phyloP scores from a whole-genome alignment of 148 eudicot species.

The Drosera capensis region DNA sequence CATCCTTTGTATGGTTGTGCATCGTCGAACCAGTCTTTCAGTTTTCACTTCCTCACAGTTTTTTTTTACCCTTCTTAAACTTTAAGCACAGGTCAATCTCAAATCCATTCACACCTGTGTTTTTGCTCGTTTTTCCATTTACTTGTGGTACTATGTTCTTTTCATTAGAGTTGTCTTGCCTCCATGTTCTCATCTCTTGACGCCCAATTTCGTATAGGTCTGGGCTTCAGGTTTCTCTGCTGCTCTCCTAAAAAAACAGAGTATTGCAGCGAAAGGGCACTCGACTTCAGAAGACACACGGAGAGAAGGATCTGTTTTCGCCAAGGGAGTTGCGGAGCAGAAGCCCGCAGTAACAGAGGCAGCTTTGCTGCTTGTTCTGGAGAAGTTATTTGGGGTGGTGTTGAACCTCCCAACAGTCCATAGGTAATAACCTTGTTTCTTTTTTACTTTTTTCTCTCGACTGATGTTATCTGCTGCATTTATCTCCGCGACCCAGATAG shows the following conservation, averaged over 20 bases:
- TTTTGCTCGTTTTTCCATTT: too few relatives aligned
- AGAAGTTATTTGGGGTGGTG: slow-evolving; percentile 75
- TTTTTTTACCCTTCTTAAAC: too few relatives aligned
- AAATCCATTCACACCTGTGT: neutral
- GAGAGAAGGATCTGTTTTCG: slow-evolving; percentile 15
- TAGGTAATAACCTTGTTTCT: slow-evolving; percentile 23
- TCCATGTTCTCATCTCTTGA: neutral
- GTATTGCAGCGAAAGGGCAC: slow-evolving; percentile 61
- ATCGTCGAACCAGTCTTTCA: too few relatives aligned
- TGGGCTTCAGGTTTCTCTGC: slow-evolving; percentile 98
- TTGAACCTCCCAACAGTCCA: slow-evolving; percentile 70
- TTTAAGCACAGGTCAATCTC: too few relatives aligned
- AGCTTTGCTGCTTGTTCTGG: slow-evolving; percentile 58
- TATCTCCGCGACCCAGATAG: too few relatives aligned
- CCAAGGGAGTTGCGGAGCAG: slow-evolving; percentile 21
- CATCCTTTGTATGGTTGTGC: too few relatives aligned
- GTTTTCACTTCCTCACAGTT: too few relatives aligned
- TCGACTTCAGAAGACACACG: slow-evolving; percentile 10
- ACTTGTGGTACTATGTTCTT: neutral
- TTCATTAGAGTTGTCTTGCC: neutral
- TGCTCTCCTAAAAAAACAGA: slow-evolving; percentile 82
- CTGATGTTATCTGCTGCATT: neutral
- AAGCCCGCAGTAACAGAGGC: slow-evolving; percentile 77
- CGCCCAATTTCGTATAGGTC: slow-evolving; percentile 36
- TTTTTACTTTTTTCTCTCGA: neutral